phyloP scores from a whole-genome alignment of 225 moss, liverwort and hornwort species.

The Ulota crispa region DNA sequence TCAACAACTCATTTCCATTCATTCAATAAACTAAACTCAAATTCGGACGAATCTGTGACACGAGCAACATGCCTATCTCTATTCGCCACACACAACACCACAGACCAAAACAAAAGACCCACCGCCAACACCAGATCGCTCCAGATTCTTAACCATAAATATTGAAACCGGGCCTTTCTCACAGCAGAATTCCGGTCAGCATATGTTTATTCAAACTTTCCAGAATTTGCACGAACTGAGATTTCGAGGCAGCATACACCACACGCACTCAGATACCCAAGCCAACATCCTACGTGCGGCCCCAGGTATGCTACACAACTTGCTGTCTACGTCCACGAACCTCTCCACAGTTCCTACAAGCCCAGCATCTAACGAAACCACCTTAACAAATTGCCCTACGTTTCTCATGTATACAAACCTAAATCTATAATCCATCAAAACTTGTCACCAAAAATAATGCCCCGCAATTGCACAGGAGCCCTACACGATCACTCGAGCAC shows the following conservation, averaged over 20 bases:
- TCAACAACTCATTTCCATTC: neutral
- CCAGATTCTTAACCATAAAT: neutral
- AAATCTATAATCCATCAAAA: neutral
- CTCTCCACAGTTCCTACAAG: neutral
- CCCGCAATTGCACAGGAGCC: neutral
- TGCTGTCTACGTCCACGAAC: neutral
- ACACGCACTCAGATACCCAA: neutral
- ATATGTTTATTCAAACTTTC: conserved; percentile 19
- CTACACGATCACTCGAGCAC: neutral
- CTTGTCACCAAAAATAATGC: neutral
- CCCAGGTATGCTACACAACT: conserved; percentile 11
- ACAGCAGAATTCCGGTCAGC: conserved; percentile 1
- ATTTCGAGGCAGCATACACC: conserved; percentile 10
- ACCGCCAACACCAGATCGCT: neutral
- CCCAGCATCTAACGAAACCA: conserved; percentile 13
- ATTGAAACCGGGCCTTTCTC: neutral
- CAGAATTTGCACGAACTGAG: conserved; percentile 1
- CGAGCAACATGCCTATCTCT: neutral
- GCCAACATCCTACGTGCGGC: conserved; percentile 7
- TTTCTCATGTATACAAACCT: conserved; percentile 5
- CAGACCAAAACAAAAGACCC: neutral
- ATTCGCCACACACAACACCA: neutral
- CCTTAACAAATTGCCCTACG: neutral
- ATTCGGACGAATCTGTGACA: neutral
- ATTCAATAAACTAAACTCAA: neutral